A percentile compares a stretch with the other conserved stretches of the same genome.
Evolutionary conservation across 352 stramenopile genomes (phyloP).

Genomic region (Blastocystis sp.): DNA sequence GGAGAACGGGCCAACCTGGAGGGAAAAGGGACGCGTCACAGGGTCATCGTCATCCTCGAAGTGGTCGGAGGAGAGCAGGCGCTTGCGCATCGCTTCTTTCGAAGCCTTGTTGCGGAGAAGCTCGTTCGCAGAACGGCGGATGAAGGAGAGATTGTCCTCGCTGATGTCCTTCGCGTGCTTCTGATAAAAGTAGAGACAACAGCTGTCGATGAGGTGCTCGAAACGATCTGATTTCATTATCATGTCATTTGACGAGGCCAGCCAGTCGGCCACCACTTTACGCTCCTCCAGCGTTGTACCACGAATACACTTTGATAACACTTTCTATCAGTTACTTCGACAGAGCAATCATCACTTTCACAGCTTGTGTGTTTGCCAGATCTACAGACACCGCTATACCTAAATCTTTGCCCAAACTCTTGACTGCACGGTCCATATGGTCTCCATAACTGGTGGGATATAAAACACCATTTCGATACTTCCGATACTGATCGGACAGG

Average conservation of each 20-base stretch:
- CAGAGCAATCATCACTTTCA: slow-evolving; percentile 7
- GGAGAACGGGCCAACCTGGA: not conserved
- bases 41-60: slow-evolving; percentile 9
- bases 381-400: slow-evolving; percentile 51
- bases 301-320: not conserved
- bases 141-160: slow-evolving; percentile 55
- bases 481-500: slow-evolving; percentile 40
- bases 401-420: slow-evolving; percentile 59
- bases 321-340: not conserved
- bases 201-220: slow-evolving; percentile 12
- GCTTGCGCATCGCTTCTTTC: slow-evolving; percentile 46
- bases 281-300: slow-evolving; percentile 2
- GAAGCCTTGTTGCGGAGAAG: slow-evolving; percentile 58
- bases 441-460: slow-evolving; percentile 59
- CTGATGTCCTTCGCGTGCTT: slow-evolving; percentile 29
- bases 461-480: slow-evolving; percentile 44
- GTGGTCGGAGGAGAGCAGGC: not conserved
- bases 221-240: slow-evolving; percentile 59
- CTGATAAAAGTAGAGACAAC: slow-evolving; percentile 56
- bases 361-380: slow-evolving; percentile 45
- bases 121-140: slow-evolving; percentile 56
- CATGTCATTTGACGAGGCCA: not conserved
- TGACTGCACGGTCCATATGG: slow-evolving; percentile 57
- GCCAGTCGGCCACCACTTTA: slow-evolving; percentile 10
- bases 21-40: not conserved